Percentiles rank a stretch among this genome's conserved stretches.
Evolutionary conservation across 345 rosid species (phyloP).

Genomic region (Diplotaxis tenuifolia): DNA sequence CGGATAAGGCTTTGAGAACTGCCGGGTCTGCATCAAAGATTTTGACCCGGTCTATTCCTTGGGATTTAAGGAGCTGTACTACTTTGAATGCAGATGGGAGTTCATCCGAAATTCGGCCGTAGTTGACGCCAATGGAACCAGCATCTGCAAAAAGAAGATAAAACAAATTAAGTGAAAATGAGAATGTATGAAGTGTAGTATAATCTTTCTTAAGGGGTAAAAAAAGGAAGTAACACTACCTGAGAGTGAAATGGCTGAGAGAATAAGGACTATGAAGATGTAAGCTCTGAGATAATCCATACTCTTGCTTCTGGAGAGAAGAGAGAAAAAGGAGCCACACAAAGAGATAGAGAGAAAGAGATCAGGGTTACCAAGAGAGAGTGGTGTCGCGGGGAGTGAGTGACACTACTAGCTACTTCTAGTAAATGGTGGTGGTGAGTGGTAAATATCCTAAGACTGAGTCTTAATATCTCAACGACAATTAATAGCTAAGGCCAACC

Average conservation of each 20-base stretch:
- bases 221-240: constrained; percentile 2
- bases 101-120: constrained; percentile 78
- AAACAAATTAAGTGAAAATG: not conserved
- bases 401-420: not conserved
- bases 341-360: not conserved
- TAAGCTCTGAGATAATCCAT: constrained; percentile 19
- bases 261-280: constrained; percentile 5
- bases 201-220: not conserved
- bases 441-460: not conserved
- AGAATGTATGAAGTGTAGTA: not conserved
- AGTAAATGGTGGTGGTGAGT: constrained; percentile 7
- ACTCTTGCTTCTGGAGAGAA: constrained; percentile 27
- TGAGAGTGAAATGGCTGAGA: constrained; percentile 24
- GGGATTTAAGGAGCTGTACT: constrained; percentile 67
- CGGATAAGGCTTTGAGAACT: constrained; percentile 73
- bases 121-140: constrained; percentile 89
- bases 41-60: constrained; percentile 67
- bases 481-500: not conserved
- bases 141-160: constrained; percentile 44
- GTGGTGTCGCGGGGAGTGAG: constrained; percentile 21
- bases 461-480: constrained; percentile 4
- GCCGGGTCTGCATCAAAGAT: constrained; percentile 78
- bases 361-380: constrained; percentile 16
- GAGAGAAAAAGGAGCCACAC: constrained; percentile 15
- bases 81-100: constrained; percentile 76